Conservation (phyloP, 306 rosid genomes). For the Mimosa pudica region DNA sequence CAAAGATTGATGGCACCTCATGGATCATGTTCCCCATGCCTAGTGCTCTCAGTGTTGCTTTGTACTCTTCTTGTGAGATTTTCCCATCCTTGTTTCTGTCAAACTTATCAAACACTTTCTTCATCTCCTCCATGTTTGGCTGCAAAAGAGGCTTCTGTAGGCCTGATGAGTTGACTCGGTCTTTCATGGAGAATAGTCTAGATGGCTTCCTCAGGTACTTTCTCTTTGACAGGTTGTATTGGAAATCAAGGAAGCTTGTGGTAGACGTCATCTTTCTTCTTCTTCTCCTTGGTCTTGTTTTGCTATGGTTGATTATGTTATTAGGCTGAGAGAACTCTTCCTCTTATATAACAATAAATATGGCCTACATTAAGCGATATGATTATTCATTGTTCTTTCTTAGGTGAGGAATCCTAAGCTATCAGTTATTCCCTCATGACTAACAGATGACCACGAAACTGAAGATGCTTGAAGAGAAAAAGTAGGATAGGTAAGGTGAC, state of each 20-base stretch:
- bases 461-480: constrained; percentile 41
- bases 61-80: constrained; percentile 76
- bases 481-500: constrained; percentile 30
- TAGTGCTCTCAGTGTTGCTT: constrained; percentile 55
- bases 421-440: constrained; percentile 40
- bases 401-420: constrained; percentile 18
- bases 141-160: constrained; percentile 38
- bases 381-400: neutral
- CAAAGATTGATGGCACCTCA: constrained; percentile 70
- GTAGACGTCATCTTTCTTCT: constrained; percentile 44
- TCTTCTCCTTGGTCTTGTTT: constrained; percentile 2
- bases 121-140: constrained; percentile 78
- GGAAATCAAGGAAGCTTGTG: constrained; percentile 71
- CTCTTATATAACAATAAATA: constrained; percentile 15
- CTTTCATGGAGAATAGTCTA: constrained; percentile 15
- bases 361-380: neutral
- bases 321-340: constrained; percentile 8
- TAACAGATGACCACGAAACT: constrained; percentile 39
- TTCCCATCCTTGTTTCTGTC: constrained; percentile 80
- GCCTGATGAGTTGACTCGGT: constrained; percentile 54
- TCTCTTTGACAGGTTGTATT: constrained; percentile 65
- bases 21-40: constrained; percentile 55
- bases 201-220: constrained; percentile 65
- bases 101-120: constrained; percentile 71
- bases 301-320: constrained; percentile 6